Conservation (phyloP, 768 basidiomycete species). For the Kwoniella mangroviensis region DNA sequence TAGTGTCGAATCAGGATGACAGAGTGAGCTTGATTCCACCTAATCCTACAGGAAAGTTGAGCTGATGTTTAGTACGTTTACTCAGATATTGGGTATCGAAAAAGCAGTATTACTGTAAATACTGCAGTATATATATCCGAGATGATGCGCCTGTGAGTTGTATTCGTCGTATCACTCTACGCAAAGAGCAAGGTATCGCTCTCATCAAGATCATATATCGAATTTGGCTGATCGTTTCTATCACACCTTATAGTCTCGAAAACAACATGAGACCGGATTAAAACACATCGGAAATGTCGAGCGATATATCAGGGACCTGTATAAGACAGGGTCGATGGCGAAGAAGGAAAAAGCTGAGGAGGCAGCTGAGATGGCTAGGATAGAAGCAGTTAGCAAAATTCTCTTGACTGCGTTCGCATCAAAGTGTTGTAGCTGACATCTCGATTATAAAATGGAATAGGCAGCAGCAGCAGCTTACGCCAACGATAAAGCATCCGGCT, state of each 20-base stretch:
- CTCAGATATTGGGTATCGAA: constrained; percentile 57
- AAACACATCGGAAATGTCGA: constrained; percentile 94
- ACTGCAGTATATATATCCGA: constrained; percentile 92
- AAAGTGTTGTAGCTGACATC: no score
- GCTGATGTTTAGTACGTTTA: neutral
- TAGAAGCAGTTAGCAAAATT: no score
- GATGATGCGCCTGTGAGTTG: constrained; percentile 72
- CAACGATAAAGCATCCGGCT: constrained; percentile 73
- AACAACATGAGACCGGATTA: constrained; percentile 89
- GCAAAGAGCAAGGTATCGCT: neutral
- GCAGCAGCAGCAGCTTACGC: constrained; percentile 68
- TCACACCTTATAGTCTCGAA: constrained; percentile 68
- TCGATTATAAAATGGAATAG: constrained; percentile 2
- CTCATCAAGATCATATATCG: constrained; percentile 14
- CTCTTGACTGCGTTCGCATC: no score
- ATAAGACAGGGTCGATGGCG: constrained; percentile 74
- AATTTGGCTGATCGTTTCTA: no score
- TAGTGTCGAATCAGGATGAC: constrained; percentile 29
- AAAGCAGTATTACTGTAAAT: constrained; percentile 82
- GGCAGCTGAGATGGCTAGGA: constrained; percentile 80
- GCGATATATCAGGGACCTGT: constrained; percentile 85
- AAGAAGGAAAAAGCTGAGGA: constrained; percentile 63
- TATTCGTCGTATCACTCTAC: no score
- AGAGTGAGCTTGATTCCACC: constrained; percentile 32
- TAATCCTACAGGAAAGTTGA: neutral